Conservation (phyloP, 1,284 basidiomycete genomes). For the Malassezia psittaci region DNA sequence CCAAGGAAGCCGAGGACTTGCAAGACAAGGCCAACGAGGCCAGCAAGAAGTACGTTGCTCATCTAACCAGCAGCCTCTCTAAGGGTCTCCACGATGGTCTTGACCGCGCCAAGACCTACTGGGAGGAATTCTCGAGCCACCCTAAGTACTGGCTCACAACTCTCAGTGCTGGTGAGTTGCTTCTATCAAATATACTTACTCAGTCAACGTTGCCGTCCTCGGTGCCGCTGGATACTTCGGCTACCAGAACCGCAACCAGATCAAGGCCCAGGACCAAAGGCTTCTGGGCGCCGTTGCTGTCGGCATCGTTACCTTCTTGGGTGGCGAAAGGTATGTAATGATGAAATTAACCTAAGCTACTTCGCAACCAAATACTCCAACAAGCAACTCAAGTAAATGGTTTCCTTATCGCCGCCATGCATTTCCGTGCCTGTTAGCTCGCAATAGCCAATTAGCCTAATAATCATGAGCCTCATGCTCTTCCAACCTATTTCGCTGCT, state of each 20-base stretch:
- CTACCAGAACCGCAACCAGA: slow-evolving; percentile 38
- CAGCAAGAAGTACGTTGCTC: slow-evolving; percentile 25
- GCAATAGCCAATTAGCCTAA: no score
- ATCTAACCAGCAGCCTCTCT: slow-evolving; percentile 9
- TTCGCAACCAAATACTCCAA: slow-evolving; percentile 11
- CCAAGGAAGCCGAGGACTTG: slow-evolving; percentile 27
- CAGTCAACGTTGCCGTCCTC: slow-evolving; percentile 36
- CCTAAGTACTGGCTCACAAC: slow-evolving; percentile 42
- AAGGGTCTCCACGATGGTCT: slow-evolving; percentile 15
- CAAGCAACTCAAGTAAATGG: slow-evolving; percentile 18
- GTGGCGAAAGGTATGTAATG: slow-evolving; percentile 24
- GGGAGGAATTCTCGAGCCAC: slow-evolving; percentile 34
- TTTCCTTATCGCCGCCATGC: background rate
- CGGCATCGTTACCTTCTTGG: slow-evolving; percentile 34
- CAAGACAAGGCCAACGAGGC: slow-evolving; percentile 30
- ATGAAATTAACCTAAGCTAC: background rate
- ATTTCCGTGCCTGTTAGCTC: background rate
- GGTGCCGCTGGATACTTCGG: slow-evolving; percentile 41
- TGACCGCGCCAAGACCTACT: slow-evolving; percentile 24
- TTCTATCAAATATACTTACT: background rate
- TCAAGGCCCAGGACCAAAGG: slow-evolving; percentile 30
- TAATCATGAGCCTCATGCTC: no score
- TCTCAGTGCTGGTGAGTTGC: slow-evolving; percentile 27
- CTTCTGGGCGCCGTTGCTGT: slow-evolving; percentile 34
- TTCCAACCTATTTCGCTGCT: no score